Base-by-base conservation (phyloP, 192 early-diverging fungal species). In the Dissophora ornata region DNA sequence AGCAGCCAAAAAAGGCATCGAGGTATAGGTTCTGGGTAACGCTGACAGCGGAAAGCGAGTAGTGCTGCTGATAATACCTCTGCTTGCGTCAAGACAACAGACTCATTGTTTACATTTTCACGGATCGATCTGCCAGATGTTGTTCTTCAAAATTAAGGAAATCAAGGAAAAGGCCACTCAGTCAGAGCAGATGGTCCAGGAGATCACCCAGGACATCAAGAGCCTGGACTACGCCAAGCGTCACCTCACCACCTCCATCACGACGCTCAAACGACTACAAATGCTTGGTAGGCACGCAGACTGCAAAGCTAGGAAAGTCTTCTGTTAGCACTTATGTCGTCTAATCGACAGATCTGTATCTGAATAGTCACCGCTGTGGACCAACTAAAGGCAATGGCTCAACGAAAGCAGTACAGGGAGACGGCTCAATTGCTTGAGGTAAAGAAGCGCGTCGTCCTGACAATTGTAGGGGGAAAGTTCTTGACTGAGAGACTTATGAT, bases 131-230 rank as follows among this genome's bases (percentile, higher is more conserved):
- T 49, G 34, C 10, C 34, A 95, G 93, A 81, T 85, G 46, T 79
- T 99, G 33, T 93, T 93, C 80, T 81, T 84, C 15, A 88, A 89
- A 26, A 94, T 97, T 18, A 90, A 90, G 45, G 86, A 87, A 51
- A 98, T 99, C 73, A 90, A 92, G 51, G 82, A 89, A 48, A 93
- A 95, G 73, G 94, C 97, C 18, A 83, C 88, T 0, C 86, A 89
- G 41, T 95, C 95, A 0, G 96, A 97, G 52, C 80, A 87, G 16
- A 92, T 92, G 86, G 96, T 99, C 0, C 89, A 93, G 18, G 95
- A 97, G 46, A 99, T 99, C 46, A 98, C 98, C 13, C 87, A 91
- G 57, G 98, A 99, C 65, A 98, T 99, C 65, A 96, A 95, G 65
- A 86, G 91, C 11, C 83, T 99, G 41, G 98, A 99, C 75, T 90